Evolutionary conservation across 768 basidiomycete species (phyloP).

Genomic region (Boletus rubescentipes): DNA sequence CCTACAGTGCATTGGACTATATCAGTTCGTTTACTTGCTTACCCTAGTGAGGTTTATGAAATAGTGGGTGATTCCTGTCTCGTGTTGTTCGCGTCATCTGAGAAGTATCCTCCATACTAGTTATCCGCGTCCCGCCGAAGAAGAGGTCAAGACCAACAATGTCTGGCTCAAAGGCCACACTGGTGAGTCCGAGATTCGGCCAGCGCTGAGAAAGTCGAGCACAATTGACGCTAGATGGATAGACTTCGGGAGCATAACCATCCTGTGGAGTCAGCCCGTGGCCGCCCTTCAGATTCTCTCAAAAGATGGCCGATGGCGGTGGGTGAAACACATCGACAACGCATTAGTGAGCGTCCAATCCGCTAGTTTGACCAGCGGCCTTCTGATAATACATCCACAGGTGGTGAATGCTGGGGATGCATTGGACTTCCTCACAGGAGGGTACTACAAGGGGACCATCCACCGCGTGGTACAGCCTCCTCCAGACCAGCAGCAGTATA

Average conservation of each 20-base stretch:
- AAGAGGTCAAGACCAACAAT: conserved; percentile 49
- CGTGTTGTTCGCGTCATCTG: neutral
- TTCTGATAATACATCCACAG: conserved; percentile 27
- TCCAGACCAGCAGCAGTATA: conserved; percentile 45
- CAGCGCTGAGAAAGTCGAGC: no score
- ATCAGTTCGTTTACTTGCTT: neutral
- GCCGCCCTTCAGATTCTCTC: conserved; percentile 57
- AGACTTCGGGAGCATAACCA: conserved; percentile 57
- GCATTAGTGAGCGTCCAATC: conserved; percentile 41
- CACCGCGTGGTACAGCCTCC: conserved; percentile 64
- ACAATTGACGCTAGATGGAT: neutral
- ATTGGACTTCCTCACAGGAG: conserved; percentile 59
- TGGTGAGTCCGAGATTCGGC: conserved; percentile 30
- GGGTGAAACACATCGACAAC: conserved; percentile 58
- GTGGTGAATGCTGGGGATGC: conserved; percentile 61
- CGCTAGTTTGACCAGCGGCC: neutral
- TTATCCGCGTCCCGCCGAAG: conserved; percentile 49
- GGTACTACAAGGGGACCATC: conserved; percentile 58
- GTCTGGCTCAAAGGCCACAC: conserved; percentile 65
- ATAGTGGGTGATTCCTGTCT: conserved; percentile 43
- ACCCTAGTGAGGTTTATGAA: conserved; percentile 65
- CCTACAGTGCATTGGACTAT: neutral
- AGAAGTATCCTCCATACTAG: conserved; percentile 26
- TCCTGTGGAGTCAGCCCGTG: conserved; percentile 62
- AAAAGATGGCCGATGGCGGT: conserved; percentile 52